Evolutionary conservation across 2,329 filamentous ascomycete species (phyloP), one percentile per base, ranked within the genome.

Genomic region (Tolypocladium tropicale): DNA sequence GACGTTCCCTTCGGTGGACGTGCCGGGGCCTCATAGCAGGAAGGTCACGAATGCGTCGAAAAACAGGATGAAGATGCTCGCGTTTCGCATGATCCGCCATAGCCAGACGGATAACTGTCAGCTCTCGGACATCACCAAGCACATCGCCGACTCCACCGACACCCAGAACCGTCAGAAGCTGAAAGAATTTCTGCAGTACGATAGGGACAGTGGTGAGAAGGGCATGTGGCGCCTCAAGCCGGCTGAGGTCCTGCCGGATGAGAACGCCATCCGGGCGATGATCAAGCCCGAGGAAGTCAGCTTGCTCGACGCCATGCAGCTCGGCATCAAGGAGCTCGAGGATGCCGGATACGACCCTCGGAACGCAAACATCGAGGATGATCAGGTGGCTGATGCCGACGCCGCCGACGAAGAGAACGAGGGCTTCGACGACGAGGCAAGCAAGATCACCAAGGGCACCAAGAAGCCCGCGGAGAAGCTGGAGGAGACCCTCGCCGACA

Each of bases 41-140:
- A 95, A 94, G 70, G 93, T 97, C 33, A 99, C 94, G 0, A 96
- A 95, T 56, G 91, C 93, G n/a, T 87, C 90, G 37, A 99, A 99
- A 76, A 95, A 94, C 71, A 85, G 94, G 37, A 85, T 99, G 71
- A 96, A 94, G 76, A 96, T 96, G 86, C 85, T 99, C 41, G 89
- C 91, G 0, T 96, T 90, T 70, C 88, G 94, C 53, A 85, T 96
- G 68, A 89, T 95, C 64, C 82, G 86, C 59, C 89, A 89, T 64
- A 90, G 86, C 64, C 77, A 83, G 21, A 82, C 86, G 30, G 77
- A 85, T 58, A 80, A 84, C 49, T 81, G 91, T 28, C 85, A 85
- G 25, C 82, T 95, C 18, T 83, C 83, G n/a, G 89, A 93, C 64
- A 88, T 99, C 39, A 96, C 92, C 3, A 88, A 85, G 49, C 94